Conservation (phyloP, 1,284 basidiomycete species). For the Cryptococcus sp. region DNA sequence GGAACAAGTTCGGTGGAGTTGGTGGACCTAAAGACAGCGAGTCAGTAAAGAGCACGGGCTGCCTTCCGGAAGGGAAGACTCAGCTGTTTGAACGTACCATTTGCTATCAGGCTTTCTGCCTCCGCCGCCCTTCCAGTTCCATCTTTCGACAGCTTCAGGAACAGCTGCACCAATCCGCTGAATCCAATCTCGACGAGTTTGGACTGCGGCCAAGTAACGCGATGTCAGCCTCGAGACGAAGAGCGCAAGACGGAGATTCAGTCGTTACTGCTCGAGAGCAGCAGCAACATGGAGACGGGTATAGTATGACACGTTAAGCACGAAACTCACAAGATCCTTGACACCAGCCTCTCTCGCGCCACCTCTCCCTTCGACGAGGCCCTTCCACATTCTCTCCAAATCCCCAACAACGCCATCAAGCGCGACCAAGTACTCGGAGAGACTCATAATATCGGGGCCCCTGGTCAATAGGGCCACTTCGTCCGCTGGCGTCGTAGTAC, state of each 20-base stretch:
- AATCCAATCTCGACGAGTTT: constrained; percentile 47
- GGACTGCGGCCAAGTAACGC: constrained; percentile 20
- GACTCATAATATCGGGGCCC: constrained; percentile 45
- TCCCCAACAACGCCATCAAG: constrained; percentile 46
- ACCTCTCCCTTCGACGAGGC: constrained; percentile 42
- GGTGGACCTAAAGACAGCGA: constrained; percentile 28
- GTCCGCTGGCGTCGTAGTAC: constrained; percentile 31
- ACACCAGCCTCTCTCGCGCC: constrained; percentile 47
- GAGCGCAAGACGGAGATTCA: not conserved
- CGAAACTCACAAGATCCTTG: constrained; percentile 40
- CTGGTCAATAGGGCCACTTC: constrained; percentile 40
- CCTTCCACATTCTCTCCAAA: constrained; percentile 50
- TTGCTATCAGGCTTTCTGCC: constrained; percentile 27
- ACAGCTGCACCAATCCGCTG: constrained; percentile 35
- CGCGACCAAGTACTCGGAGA: constrained; percentile 45
- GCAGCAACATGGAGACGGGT: not conserved
- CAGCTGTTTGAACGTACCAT: constrained; percentile 35
- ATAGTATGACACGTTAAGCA: not conserved
- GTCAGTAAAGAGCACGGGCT: not conserved
- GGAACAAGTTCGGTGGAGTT: constrained; percentile 37
- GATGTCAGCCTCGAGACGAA: not conserved
- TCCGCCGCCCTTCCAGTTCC: constrained; percentile 32
- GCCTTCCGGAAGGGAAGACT: too few relatives aligned
- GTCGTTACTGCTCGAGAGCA: not conserved
- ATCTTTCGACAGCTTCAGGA: constrained; percentile 38